Evolutionary conservation across 2,329 filamentous ascomycete species (phyloP).

Genomic region (Phialocephala sp.): DNA sequence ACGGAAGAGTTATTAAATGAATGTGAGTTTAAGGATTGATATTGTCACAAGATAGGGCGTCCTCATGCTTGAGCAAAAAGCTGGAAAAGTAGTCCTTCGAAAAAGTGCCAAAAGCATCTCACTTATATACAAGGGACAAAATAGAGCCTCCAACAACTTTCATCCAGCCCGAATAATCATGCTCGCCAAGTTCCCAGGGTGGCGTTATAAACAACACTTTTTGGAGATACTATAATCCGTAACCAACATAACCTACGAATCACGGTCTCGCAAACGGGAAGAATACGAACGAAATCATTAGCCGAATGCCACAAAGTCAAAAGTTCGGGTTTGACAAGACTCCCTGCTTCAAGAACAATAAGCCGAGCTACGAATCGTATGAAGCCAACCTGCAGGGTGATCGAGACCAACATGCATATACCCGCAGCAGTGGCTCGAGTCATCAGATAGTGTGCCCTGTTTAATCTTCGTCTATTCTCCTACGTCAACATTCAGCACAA

Average conservation of each 20-base stretch:
- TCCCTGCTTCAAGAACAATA: not conserved
- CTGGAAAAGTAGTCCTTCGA: too few species aligned
- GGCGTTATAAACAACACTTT: constrained; percentile 4
- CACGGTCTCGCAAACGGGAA: not conserved
- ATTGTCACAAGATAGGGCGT: not conserved
- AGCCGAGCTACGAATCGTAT: not conserved
- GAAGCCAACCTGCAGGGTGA: not conserved
- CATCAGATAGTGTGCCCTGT: not conserved
- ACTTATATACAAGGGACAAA: not conserved
- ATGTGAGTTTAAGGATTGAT: not conserved
- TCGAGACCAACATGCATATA: constrained; percentile 4
- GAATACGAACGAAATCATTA: constrained; percentile 4
- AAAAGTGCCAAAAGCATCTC: not conserved
- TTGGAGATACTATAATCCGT: not conserved
- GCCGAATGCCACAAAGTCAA: constrained; percentile 10
- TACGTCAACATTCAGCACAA: not conserved
- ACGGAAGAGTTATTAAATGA: not conserved
- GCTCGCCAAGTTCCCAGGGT: constrained; percentile 4
- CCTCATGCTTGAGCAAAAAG: too few species aligned
- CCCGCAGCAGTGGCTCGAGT: not conserved
- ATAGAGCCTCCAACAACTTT: not conserved
- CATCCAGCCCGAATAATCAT: not conserved
- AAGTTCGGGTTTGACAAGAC: not conserved
- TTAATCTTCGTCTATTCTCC: not conserved
- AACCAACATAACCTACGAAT: not conserved